Evolutionary conservation across 108 stramenopile genomes (phyloP).

Genomic region (Fragilariopsis cylindrus): DNA sequence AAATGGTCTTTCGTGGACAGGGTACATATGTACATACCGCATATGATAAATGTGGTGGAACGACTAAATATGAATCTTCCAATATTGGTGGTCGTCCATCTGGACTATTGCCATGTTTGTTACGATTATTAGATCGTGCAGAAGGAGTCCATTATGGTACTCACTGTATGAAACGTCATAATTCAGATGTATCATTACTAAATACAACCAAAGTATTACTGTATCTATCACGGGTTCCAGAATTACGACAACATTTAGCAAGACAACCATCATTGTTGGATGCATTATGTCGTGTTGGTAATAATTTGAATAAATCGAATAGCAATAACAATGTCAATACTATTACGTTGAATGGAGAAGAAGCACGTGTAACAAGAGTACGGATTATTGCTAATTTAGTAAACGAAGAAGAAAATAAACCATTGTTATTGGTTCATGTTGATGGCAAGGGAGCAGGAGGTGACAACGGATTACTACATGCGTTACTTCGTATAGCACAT

Average conservation of each 20-base stretch:
- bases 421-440: constrained; percentile 39
- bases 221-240: constrained; percentile 64
- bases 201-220: constrained; percentile 63
- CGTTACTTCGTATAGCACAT: constrained; percentile 61
- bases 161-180: constrained; percentile 11
- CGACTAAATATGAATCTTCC: not conserved
- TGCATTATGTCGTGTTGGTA: constrained; percentile 53
- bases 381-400: constrained; percentile 73
- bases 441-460: not conserved
- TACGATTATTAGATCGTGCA: constrained; percentile 58
- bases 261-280: constrained; percentile 59
- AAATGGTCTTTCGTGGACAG: constrained; percentile 80
- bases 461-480: constrained; percentile 48
- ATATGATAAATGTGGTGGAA: constrained; percentile 56
- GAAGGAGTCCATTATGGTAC: constrained; percentile 38
- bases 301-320: not conserved
- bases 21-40: constrained; percentile 50
- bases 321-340: constrained; percentile 3
- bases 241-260: constrained; percentile 52
- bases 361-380: constrained; percentile 65
- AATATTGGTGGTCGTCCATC: constrained; percentile 4
- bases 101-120: constrained; percentile 53
- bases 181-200: constrained; percentile 52
- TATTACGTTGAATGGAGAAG: constrained; percentile 53
- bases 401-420: constrained; percentile 78